Percentiles rank a stretch among this genome's conserved stretches.
Evolutionary conservation across 2,329 filamentous ascomycete genomes (phyloP).

Genomic region (Graphiopsis chlorocephala): DNA sequence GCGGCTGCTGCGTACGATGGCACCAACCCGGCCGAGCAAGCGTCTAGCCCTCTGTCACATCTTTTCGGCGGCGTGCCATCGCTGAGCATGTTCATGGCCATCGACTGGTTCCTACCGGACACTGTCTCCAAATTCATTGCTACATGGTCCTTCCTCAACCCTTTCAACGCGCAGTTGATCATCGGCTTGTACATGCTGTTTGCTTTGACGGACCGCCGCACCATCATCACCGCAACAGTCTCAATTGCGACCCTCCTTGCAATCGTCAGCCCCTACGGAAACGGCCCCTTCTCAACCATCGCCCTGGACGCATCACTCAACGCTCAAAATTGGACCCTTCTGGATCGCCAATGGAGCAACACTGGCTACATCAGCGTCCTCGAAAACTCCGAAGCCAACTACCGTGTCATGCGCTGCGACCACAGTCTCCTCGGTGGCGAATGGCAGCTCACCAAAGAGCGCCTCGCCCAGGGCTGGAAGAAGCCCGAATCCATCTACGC

Average conservation of each 20-base stretch:
- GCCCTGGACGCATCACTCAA: conserved; percentile 65
- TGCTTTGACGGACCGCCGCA: conserved; percentile 71
- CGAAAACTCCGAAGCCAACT: conserved; percentile 68
- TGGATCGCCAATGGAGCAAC: conserved; percentile 79
- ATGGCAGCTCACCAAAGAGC: conserved; percentile 63
- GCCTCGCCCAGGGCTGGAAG: conserved; percentile 42
- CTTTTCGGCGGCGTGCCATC: conserved; percentile 9
- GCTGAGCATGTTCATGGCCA: conserved; percentile 15
- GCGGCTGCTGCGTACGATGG: conserved; percentile 30
- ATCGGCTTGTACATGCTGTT: conserved; percentile 65
- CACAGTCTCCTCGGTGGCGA: conserved; percentile 92
- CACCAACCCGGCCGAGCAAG: conserved; percentile 10
- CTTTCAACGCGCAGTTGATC: conserved; percentile 68
- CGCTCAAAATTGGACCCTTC: conserved; percentile 66
- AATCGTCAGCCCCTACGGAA: conserved; percentile 67
- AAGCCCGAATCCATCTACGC: conserved; percentile 87
- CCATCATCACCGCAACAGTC: conserved; percentile 46
- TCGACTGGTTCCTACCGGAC: conserved; percentile 18
- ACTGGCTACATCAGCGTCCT: conserved; percentile 93
- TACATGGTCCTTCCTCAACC: conserved; percentile 50
- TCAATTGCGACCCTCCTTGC: conserved; percentile 2
- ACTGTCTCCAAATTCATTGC: conserved; percentile 1
- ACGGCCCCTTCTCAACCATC: conserved; percentile 57
- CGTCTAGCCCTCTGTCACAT: conserved; percentile 51
- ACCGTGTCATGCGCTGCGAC: conserved; percentile 84